Evolutionary conservation across 1,284 basidiomycete genomes (phyloP), one percentile per base, ranked within the genome.

Genomic region (Vanrija sp.): DNA sequence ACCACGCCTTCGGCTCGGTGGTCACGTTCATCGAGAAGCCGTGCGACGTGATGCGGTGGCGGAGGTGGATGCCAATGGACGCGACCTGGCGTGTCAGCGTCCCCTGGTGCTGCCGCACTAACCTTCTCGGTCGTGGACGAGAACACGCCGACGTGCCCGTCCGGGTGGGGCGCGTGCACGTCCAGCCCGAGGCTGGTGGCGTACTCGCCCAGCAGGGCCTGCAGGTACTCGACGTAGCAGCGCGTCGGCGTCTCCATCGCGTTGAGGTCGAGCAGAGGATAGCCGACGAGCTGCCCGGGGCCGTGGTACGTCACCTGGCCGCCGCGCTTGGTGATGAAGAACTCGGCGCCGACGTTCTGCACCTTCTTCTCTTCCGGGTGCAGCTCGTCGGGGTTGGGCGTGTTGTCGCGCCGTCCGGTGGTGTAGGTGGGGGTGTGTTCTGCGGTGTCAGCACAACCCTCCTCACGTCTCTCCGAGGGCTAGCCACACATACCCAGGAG

Each of bases 271-370:
- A 98, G 80, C 49, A 98, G 82, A 1, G 93, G 91, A 71, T 99
- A 99, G 34, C 92, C 96, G 14, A 97, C 89, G 60, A 99, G 81
- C 76, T 99, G 96, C 3, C 96, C 96, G 0, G 95, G 95, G 0
- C 96, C 96, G 74, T 99, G 96, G 75, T 92, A 99, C 2, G 96
- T 99, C 54, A 93, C 83, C 75, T 97, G 87, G 1, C 95, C 95
- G 10, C 95, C 95, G 57, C 96, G 82, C 60, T 85, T 83, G 2
- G 93, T 87, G 34, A 84, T 79, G 40, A 88, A 82, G 71, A 95
- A 95, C 68, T 95, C 91, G 0, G 95, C 94, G 16, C 94, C 92
- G 23, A 92, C 81, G 15, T 78, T 78, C 9, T 80, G 83, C 26
- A 96, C 80, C 47, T 89, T 84, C 39, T 75, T 69, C 38, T 85